A percentile compares a stretch with the other conserved stretches of the same genome.
Conservation (phyloP, 106 monocot species). For the Ottelia alismoides region DNA sequence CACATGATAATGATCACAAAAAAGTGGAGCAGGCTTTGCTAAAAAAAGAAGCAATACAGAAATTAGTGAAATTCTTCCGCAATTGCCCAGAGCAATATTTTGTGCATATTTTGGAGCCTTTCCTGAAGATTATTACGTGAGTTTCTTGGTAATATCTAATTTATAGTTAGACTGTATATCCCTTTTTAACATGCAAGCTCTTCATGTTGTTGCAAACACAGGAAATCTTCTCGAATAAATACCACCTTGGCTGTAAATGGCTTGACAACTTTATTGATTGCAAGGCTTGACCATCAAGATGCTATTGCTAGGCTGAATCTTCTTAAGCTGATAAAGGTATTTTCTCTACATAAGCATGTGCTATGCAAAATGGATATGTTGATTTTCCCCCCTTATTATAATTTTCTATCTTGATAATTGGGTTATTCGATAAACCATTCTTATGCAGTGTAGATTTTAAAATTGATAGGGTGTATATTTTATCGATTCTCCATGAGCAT, state of each 20-base stretch:
- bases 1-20: conserved; percentile 86
- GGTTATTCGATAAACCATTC: too few relatives aligned
- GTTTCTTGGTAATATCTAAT: too few relatives aligned
- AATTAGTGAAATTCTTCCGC: conserved; percentile 86
- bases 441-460: too few relatives aligned
- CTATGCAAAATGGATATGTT: neutral
- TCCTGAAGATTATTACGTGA: conserved; percentile 96
- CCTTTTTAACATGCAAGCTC: too few relatives aligned
- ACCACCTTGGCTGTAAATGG: conserved; percentile 92
- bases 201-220: conserved; percentile 21
- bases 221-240: conserved; percentile 97
- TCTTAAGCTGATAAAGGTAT: conserved; percentile 90
- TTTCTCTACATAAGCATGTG: neutral
- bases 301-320: conserved; percentile 95
- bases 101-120: conserved; percentile 92
- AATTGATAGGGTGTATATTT: too few relatives aligned
- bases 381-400: too few relatives aligned
- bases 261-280: conserved; percentile 78
- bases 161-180: too few relatives aligned
- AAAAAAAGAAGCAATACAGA: conserved; percentile 93
- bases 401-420: too few relatives aligned
- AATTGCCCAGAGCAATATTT: conserved; percentile 92
- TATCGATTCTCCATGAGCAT: too few relatives aligned
- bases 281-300: conserved; percentile 93
- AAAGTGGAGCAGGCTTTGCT: conserved; percentile 92